Evolutionary conservation across 108 stramenopile species (phyloP).

Genomic region (Nannochloropsis gaditana): DNA sequence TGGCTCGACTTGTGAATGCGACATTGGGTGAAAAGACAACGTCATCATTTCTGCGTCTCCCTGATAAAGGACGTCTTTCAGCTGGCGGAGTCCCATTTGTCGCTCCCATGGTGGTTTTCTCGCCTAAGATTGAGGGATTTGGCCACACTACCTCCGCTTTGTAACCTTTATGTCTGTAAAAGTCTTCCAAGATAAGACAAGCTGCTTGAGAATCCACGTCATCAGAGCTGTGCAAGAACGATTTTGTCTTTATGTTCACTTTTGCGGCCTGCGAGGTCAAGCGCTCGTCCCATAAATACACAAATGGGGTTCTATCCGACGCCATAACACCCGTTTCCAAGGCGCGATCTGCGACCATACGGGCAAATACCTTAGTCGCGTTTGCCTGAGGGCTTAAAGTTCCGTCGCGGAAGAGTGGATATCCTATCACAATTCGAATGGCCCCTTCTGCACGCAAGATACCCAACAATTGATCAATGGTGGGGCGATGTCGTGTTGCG

Average conservation of each 20-base stretch:
- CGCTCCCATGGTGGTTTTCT: not conserved
- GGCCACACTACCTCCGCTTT: not conserved
- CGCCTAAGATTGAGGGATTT: not conserved
- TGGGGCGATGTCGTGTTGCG: not conserved
- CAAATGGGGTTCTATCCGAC: not conserved
- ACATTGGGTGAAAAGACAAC: not conserved
- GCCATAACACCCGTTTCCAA: not conserved
- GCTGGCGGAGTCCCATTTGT: not conserved
- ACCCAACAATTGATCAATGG: slow-evolving; percentile 6
- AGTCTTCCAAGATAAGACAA: not conserved
- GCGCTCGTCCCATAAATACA: slow-evolving; percentile 13
- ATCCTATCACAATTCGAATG: not conserved
- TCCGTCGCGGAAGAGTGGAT: not conserved
- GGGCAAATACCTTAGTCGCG: not conserved
- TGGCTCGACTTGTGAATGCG: not conserved
- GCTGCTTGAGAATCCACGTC: slow-evolving; percentile 7
- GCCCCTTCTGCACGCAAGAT: slow-evolving; percentile 8
- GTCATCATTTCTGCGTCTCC: not conserved
- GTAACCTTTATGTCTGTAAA: not conserved
- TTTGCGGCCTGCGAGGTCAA: slow-evolving; percentile 4
- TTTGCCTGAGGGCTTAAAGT: not conserved
- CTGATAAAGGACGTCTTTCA: not conserved
- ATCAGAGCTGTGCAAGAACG: slow-evolving; percentile 10
- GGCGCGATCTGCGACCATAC: not conserved
- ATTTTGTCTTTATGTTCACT: slow-evolving; percentile 12